These are phyloP conservation scores for Coffea canephora DNA, from an alignment of 257 asterid genomes.

Conservation along the genomic window DNA sequence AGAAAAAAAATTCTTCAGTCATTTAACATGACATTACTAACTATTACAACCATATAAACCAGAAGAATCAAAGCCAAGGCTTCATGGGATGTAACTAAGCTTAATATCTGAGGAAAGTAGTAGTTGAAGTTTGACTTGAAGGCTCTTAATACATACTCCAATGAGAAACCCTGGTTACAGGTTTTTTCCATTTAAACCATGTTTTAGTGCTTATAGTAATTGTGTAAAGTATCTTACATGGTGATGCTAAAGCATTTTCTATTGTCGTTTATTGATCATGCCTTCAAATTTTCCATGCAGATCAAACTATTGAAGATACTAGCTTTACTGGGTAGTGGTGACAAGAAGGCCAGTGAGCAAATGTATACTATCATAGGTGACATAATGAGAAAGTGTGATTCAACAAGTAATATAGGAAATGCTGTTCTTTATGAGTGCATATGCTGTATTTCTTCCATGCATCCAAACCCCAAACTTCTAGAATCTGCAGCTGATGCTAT, in stretches of 20 bases:
- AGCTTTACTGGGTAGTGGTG: conserved; percentile 73
- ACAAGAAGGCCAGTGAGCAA: conserved; percentile 91
- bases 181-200: not conserved
- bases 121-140: not conserved
- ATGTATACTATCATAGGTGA: conserved; percentile 91
- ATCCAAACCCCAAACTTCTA: conserved; percentile 79
- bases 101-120: not conserved
- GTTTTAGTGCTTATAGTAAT: not conserved
- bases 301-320: conserved; percentile 86
- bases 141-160: not conserved
- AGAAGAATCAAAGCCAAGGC: not conserved
- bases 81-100: not conserved
- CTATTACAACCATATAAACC: not conserved
- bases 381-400: conserved; percentile 77
- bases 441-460: conserved; percentile 84
- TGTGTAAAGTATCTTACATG: not conserved
- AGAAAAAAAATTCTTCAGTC: not conserved
- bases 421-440: conserved; percentile 92
- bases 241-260: not conserved
- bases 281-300: conserved; percentile 32
- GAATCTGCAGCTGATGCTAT: conserved; percentile 90
- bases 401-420: conserved; percentile 87
- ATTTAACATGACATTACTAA: not conserved
- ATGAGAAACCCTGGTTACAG: not conserved
- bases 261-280: not conserved